phyloP scores from a whole-genome alignment of 768 basidiomycete genomes.

The Mycena belliarum region DNA sequence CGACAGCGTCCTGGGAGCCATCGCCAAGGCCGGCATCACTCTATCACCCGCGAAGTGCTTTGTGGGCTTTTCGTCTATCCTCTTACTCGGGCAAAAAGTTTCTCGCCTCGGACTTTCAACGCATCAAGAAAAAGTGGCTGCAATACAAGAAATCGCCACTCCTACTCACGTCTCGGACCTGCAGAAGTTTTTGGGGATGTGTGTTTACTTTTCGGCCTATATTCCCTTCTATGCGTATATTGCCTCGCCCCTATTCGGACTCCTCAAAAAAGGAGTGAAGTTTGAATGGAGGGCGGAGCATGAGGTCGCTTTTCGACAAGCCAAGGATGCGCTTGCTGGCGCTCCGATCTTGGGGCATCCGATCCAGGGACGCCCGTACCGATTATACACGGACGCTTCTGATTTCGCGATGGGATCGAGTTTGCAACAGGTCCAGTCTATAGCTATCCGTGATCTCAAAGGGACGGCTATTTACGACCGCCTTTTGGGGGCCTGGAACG shows the following conservation, averaged over 20 bases:
- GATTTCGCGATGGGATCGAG: slow-evolving; percentile 3
- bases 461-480: slow-evolving; percentile 8
- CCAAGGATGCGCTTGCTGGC: slow-evolving; percentile 20
- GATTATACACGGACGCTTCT: slow-evolving; percentile 2
- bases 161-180: slow-evolving; percentile 22
- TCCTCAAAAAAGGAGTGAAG: slow-evolving; percentile 24
- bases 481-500: slow-evolving; percentile 5
- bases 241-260: slow-evolving; percentile 26
- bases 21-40: slow-evolving; percentile 22
- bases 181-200: slow-evolving; percentile 28
- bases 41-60: slow-evolving; percentile 30
- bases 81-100: slow-evolving; percentile 27
- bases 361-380: slow-evolving; percentile 21
- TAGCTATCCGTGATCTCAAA: slow-evolving; percentile 5
- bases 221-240: slow-evolving; percentile 30
- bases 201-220: slow-evolving; percentile 29
- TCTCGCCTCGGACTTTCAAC: slow-evolving; percentile 5
- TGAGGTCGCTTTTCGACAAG: slow-evolving; percentile 21
- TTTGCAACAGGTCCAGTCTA: slow-evolving; percentile 17
- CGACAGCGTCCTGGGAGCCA: slow-evolving; percentile 20
- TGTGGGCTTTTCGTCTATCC: slow-evolving; percentile 25
- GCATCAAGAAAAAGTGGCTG: slow-evolving; percentile 25
- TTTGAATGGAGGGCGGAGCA: slow-evolving; percentile 26
- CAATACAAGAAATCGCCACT: slow-evolving; percentile 13
- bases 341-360: slow-evolving; percentile 27